A percentile compares a stretch with the other conserved stretches of the same genome.
Evolutionary conservation across 2,329 filamentous ascomycete species (phyloP).

Genomic region (Passalora sequoiae): DNA sequence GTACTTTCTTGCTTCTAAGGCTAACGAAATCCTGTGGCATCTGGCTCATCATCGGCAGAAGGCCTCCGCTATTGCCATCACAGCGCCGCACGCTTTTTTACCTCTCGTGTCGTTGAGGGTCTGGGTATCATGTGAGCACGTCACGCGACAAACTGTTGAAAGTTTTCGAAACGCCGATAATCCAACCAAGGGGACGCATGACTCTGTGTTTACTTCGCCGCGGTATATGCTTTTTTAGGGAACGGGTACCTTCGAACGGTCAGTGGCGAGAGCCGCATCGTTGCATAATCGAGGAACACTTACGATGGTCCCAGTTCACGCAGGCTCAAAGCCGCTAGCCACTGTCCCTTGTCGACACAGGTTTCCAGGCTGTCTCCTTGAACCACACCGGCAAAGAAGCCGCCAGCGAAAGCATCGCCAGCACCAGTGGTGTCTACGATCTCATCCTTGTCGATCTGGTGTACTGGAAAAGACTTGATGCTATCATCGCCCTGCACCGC

Average conservation of each 20-base stretch:
- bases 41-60: too few species aligned
- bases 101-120: conserved; percentile 27
- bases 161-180: conserved; percentile 34
- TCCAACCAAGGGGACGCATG: background rate
- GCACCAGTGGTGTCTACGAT: conserved; percentile 97
- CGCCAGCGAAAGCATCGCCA: conserved; percentile 91
- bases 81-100: conserved; percentile 11
- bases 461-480: conserved; percentile 74
- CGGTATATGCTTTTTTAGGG: conserved; percentile 36
- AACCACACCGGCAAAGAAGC: conserved; percentile 84
- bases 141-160: conserved; percentile 24
- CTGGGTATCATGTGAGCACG: conserved; percentile 29
- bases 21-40: too few species aligned
- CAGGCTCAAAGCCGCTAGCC: conserved; percentile 90
- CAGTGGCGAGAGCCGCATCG: background rate
- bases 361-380: conserved; percentile 74
- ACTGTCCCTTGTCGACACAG: conserved; percentile 87
- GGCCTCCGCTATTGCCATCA: too few species aligned
- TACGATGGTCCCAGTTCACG: conserved; percentile 94
- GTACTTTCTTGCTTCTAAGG: too few species aligned
- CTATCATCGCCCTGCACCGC: conserved; percentile 57
- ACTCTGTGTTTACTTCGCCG: conserved; percentile 15
- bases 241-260: conserved; percentile 31
- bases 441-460: conserved; percentile 66
- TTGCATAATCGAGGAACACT: conserved; percentile 42